These are phyloP conservation scores for Saturnispora serradocipensis DNA, from an alignment of 805 yeast species.

Conservation along the genomic window DNA sequence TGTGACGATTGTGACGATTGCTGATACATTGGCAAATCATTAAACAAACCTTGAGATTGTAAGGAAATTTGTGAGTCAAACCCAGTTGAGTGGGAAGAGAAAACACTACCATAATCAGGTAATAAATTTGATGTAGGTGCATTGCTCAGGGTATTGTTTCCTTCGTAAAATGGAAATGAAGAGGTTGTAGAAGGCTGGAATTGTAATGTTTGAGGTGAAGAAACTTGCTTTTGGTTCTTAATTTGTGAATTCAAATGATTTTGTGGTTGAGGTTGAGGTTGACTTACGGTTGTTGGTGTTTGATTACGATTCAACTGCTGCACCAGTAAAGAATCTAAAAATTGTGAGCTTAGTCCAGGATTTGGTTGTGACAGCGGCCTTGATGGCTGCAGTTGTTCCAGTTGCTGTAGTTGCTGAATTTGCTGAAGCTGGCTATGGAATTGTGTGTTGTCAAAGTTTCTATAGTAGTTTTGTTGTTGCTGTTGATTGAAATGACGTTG, in stretches of 20 bases:
- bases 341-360: slow-evolving; percentile 4
- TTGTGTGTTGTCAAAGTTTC: neutral
- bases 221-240: neutral
- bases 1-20: neutral
- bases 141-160: neutral
- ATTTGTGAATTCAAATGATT: neutral
- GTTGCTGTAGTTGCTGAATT: slow-evolving; percentile 3
- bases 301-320: slow-evolving; percentile 9
- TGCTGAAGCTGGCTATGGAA: slow-evolving; percentile 2
- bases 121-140: neutral
- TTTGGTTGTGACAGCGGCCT: slow-evolving; percentile 4
- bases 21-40: slow-evolving; percentile 3
- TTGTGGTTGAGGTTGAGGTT: slow-evolving; percentile 9
- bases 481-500: neutral
- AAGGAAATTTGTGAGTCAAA: neutral
- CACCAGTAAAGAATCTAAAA: slow-evolving; percentile 8
- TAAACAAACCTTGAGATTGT: neutral
- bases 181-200: neutral
- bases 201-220: neutral
- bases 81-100: neutral
- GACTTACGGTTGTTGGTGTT: slow-evolving; percentile 2
- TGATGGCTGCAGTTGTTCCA: slow-evolving; percentile 1
- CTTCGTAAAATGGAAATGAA: neutral
- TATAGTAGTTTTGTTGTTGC: neutral
- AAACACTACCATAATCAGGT: neutral